phyloP scores from a whole-genome alignment of 257 asterid genomes.

The Prunella vulgaris region DNA sequence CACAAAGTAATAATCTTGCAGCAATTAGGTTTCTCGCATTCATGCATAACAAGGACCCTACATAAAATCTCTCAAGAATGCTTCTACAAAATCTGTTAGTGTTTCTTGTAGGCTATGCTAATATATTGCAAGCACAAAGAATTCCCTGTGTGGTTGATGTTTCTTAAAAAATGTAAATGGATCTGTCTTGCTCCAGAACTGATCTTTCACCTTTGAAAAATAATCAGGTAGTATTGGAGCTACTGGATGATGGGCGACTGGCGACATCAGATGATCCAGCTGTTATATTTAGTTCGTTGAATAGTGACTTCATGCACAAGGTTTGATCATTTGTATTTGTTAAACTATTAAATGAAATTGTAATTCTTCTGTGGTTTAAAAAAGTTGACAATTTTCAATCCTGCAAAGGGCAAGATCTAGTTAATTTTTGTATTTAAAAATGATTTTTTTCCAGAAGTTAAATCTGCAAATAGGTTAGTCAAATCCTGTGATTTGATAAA shows the following conservation, averaged over 20 bases:
- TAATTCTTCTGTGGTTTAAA: not conserved
- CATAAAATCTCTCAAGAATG: not conserved
- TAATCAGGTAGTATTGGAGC: conserved; percentile 76
- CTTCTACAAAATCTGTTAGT: not conserved
- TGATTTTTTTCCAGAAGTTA: not conserved
- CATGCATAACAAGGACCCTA: not conserved
- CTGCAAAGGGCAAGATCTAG: not conserved
- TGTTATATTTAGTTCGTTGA: conserved; percentile 69
- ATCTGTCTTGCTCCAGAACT: not conserved
- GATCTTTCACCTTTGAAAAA: conserved; percentile 18
- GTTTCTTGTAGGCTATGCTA: not conserved
- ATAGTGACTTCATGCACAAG: conserved; percentile 64
- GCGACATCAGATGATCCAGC: conserved; percentile 86
- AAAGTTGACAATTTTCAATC: not conserved
- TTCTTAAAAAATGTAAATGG: not conserved
- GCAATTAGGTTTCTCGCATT: not conserved
- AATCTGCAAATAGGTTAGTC: not conserved
- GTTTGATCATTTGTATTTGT: conserved; percentile 31
- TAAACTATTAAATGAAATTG: not conserved
- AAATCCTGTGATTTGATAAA: not conserved
- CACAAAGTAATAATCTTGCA: not conserved
- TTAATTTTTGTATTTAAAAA: conserved; percentile 2
- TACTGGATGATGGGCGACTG: conserved; percentile 66
- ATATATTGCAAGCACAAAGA: not conserved
- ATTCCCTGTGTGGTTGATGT: not conserved